Conservation (phyloP, 2,329 filamentous ascomycete genomes). For the Cladosporium sp. region DNA sequence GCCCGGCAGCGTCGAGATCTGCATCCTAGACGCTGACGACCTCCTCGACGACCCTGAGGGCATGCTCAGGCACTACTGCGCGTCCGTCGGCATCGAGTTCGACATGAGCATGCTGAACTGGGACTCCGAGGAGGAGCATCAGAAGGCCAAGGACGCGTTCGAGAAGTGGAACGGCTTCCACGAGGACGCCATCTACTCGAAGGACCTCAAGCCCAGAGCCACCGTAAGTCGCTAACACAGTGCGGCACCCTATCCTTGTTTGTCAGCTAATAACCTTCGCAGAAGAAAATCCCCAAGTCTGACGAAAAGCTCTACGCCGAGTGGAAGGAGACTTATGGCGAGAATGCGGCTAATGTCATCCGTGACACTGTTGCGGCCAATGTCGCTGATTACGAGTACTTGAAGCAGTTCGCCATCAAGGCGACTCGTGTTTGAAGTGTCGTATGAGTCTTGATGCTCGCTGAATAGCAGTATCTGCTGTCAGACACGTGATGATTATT, state of each 20-base stretch:
- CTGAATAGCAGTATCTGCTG: not conserved
- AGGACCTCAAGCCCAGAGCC: constrained; percentile 69
- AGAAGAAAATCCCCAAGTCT: constrained; percentile 64
- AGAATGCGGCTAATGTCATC: constrained; percentile 70
- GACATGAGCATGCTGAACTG: constrained; percentile 78
- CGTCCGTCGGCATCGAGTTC: constrained; percentile 77
- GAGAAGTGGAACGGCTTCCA: constrained; percentile 98
- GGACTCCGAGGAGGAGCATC: constrained; percentile 73
- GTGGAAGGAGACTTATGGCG: constrained; percentile 74
- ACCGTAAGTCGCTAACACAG: constrained; percentile 50
- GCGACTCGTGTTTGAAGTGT: constrained; percentile 3
- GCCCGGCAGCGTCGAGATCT: constrained; percentile 62
- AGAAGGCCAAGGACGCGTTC: constrained; percentile 71
- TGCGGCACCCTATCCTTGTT: constrained; percentile 11
- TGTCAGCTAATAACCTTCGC: constrained; percentile 17
- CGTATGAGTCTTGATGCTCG: not conserved
- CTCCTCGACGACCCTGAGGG: constrained; percentile 80
- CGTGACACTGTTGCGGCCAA: constrained; percentile 71
- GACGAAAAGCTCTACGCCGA: constrained; percentile 68
- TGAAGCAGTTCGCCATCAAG: constrained; percentile 74
- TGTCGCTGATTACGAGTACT: constrained; percentile 74
- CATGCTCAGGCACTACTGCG: constrained; percentile 78
- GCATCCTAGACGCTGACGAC: constrained; percentile 91
- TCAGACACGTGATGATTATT: not conserved
- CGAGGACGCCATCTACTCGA: constrained; percentile 87